Conservation (phyloP, 1,139 yeast species). For the Pichia sp. region DNA sequence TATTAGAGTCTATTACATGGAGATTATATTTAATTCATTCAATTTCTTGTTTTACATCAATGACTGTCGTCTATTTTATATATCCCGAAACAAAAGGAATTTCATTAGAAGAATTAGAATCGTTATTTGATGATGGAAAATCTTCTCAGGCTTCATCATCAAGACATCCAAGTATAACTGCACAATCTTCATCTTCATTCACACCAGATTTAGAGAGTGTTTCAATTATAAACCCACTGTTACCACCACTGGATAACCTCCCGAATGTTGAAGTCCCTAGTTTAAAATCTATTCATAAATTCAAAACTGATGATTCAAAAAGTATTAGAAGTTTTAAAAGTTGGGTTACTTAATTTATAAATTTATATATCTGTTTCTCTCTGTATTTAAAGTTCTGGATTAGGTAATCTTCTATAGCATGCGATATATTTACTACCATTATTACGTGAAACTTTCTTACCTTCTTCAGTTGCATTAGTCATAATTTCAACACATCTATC, state of each 20-base stretch:
- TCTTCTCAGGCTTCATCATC: constrained; percentile 13
- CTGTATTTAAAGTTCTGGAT: constrained; percentile 34
- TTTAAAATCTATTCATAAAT: constrained; percentile 34
- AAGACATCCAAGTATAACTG: constrained; percentile 13
- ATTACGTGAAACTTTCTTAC: constrained; percentile 90
- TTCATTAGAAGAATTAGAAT: constrained; percentile 82
- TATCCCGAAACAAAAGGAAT: constrained; percentile 92
- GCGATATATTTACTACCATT: constrained; percentile 84
- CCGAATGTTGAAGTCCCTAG: constrained; percentile 39
- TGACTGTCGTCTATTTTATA: constrained; percentile 57
- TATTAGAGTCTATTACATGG: constrained; percentile 75
- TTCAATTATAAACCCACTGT: constrained; percentile 3
- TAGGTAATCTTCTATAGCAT: constrained; percentile 72
- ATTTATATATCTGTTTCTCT: background rate
- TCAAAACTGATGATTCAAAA: constrained; percentile 29
- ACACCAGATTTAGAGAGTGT: constrained; percentile 1
- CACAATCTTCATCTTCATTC: background rate
- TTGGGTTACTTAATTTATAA: constrained; percentile 19
- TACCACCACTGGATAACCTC: constrained; percentile 12
- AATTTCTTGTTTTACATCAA: constrained; percentile 63
- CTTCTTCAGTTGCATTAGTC: constrained; percentile 93
- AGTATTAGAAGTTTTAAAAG: constrained; percentile 35
- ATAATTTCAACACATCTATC: constrained; percentile 83
- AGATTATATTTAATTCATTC: constrained; percentile 78
- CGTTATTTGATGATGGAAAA: constrained; percentile 68